These are phyloP conservation scores for Ananas comosus DNA, from an alignment of 176 grass and related monocot species.

Conservation along the genomic window DNA sequence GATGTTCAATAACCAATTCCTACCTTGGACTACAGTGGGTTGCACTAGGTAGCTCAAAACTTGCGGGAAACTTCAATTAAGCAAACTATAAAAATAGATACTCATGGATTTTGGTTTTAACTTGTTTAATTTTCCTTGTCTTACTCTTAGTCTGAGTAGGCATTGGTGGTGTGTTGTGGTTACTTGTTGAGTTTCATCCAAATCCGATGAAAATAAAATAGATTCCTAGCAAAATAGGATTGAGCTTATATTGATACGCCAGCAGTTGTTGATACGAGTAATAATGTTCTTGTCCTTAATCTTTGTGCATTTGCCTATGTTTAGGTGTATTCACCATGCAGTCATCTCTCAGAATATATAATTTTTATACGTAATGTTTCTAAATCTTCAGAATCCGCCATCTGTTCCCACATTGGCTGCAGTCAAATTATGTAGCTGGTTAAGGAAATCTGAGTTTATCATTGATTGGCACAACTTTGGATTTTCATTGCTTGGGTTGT, in stretches of 20 bases:
- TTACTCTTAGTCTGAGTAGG: too few relatives aligned
- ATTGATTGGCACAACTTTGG: slow-evolving; percentile 99
- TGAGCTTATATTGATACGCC: background rate
- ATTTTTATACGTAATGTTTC: slow-evolving; percentile 18
- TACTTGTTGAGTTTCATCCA: too few relatives aligned
- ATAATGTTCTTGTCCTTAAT: background rate
- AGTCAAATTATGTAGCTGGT: slow-evolving; percentile 76
- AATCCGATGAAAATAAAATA: too few relatives aligned
- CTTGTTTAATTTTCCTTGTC: too few relatives aligned
- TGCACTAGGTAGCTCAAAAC: too few relatives aligned
- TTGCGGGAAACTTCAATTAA: too few relatives aligned
- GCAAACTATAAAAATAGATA: too few relatives aligned
- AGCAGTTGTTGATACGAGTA: background rate
- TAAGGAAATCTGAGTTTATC: slow-evolving; percentile 79
- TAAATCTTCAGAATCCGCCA: slow-evolving; percentile 73
- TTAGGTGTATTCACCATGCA: background rate
- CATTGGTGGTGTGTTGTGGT: too few relatives aligned
- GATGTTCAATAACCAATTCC: too few relatives aligned
- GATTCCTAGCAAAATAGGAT: too few relatives aligned
- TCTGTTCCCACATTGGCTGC: slow-evolving; percentile 91
- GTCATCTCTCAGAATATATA: background rate
- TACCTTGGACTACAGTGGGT: too few relatives aligned
- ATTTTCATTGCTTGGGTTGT: slow-evolving; percentile 84
- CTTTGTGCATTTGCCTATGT: background rate
- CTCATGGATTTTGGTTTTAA: too few relatives aligned